Evolutionary conservation across 73 alveolate genomes (phyloP), one percentile per base, ranked within the genome.

Genomic region (Tetrahymena thermophila): DNA sequence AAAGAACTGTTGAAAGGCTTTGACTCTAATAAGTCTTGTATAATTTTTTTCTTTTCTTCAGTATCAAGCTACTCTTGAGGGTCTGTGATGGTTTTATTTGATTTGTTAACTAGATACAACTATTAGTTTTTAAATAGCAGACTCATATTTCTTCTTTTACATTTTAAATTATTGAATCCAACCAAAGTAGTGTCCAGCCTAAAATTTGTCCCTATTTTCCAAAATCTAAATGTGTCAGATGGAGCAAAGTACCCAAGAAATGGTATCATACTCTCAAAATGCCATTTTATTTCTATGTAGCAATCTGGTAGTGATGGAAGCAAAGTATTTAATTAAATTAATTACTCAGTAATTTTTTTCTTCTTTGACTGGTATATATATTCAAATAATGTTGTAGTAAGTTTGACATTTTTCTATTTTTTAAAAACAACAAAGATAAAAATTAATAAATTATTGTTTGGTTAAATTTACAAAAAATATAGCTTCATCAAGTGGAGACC

Each of bases 401-500:
- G 96, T 55, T 97, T 94, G 6, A 97, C 94, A 93, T 98, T 98
- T 43, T 93, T 57, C 56, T 94, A 42, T 19, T 95, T 93, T 71
- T n/a, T 10, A 19, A 6, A 6, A 71, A 28, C 8, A 13, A 28
- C 4, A 71, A 71, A 71, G 9, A 19, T 9, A 5, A 71, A 28
- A 28, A 71, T 25, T 8, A 10, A 28, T 10, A 10, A 57, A 15
- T 57, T 2, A 37, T 57, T 4, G 35, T 10, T 56, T 57, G 35
- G 42, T 37, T 6, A 28, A 71, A 8, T 71, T 71, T 71, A 71
- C 89, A 28, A 28, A 71, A 71, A 71, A 71, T 28, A 98, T 96
- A 15, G 99, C 98, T 95, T 98, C 99, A 93, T 97, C 98, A 94
- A 98, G 96, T 16, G 94, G 43, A 7, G 98, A 85, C 98, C 99